Evolutionary conservation across 768 basidiomycete genomes (phyloP), one percentile per base, ranked within the genome.

Genomic region (Rubroboletus pulcherrimus): DNA sequence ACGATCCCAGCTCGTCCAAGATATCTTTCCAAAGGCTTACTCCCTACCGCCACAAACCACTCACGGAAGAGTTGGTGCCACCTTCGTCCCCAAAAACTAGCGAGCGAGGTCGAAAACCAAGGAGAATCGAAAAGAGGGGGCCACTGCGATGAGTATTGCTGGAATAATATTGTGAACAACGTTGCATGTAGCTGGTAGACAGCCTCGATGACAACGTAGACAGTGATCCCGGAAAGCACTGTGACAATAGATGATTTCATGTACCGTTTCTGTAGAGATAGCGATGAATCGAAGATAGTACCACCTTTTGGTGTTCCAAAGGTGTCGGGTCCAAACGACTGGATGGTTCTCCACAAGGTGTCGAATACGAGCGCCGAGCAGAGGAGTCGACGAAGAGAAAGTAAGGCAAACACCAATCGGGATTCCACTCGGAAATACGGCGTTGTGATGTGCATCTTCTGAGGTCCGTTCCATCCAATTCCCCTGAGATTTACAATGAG

Each of bases 21-120:
- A 5, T 81, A 57, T 50, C 61, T 62, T 29, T 65, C 64, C 29
- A 81, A 49, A 0, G 81, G 81, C 33, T 71, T 72, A 10, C 72
- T 72, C 12, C 85, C 86, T n/a, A 82, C 57, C 12, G 65, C 68
- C 40, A 85, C 68, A 61, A 89, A 87, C 37, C 68, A 62, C 42
- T 83, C 78, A 10, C 86, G 78, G 63, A 87, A 85, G 6, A 82
- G 56, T 61, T 87, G 86, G 60, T 89, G 87, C 87, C 88, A 89
- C n/a, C 78, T 71, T 53, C 57, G 66, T 4, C 78, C 74, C 88
- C 87, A 89, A 54, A 85, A 81, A 24, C 83, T 78, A 37, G 72
- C 66, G n/a, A 89, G 68, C 5, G 85, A 87, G 4, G 81, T 81
- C 0, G 82, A 66, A 10, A 65, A 40, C 79, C 80, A 88, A 4